Base-by-base conservation (phyloP, 2,329 filamentous ascomycete genomes). In the Beauveria sp. region DNA sequence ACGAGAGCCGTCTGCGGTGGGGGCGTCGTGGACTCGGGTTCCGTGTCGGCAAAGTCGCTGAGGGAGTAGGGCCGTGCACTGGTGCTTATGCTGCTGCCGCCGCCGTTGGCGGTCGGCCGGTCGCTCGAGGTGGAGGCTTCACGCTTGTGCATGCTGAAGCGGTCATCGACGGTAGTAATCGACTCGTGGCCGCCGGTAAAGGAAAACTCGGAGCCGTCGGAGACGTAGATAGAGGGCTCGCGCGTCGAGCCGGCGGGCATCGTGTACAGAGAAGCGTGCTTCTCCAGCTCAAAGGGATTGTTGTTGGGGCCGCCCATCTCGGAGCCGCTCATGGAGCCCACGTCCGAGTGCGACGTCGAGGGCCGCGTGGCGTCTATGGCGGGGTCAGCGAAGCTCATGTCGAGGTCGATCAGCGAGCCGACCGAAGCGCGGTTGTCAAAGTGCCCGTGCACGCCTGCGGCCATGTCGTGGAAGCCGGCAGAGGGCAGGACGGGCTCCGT, bases 281-380 rank as follows among this genome's bases (percentile, higher is more conserved):
- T 80, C 69, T 88, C 85, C 3, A 88, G 76, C 60, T 87, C 83
- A 62, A 88, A 88, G 0, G 85, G 83, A 66, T 84, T 84, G 66
- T 84, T 43, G 51, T 22, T 84, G 2, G 76, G 78, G 14, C 79
- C 76, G 28, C 82, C 79, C 38, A 82, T 70, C 62, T 86, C 82
- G 1, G 83, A 84, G 56, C 83, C 84, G 8, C 79, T 77, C 12
- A 85, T 74, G 0, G 82, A 85, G 2, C 71, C 79, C 14, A 77
- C 80, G 63, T 86, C 83, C 1, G 84, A 87, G 69, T 85, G 81
- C 12, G 83, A 83, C 0, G 83, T 85, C 2, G 83, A 85, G 0
- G 83, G 83, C 1, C 83, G 76, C 0, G 79, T 77, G 16, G 77
- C 71, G 34, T 86, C 82, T 0, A 78, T 76, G 43, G 78, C 73